These are phyloP conservation scores for Macrolepiota fuliginosa DNA, from an alignment of 768 basidiomycete genomes.

Conservation along the genomic window DNA sequence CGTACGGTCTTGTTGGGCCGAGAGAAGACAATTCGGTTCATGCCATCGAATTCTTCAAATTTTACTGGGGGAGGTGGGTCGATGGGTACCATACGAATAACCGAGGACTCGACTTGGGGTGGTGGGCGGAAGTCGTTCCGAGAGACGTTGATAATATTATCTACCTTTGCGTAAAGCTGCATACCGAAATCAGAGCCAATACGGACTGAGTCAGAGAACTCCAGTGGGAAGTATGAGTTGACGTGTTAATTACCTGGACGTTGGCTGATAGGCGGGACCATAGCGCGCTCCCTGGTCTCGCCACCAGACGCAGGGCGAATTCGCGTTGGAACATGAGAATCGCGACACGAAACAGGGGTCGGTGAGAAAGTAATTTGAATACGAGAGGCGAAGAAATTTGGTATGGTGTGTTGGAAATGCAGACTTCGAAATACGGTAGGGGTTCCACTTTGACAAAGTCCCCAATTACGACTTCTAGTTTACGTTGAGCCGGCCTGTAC, in stretches of 20 bases:
- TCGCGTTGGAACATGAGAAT: slow-evolving; percentile 99
- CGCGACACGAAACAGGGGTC: slow-evolving; percentile 89
- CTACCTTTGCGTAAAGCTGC: slow-evolving; percentile 88
- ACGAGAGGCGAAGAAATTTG: slow-evolving; percentile 98
- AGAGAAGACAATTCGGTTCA: slow-evolving; percentile 87
- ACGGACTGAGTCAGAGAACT: neutral
- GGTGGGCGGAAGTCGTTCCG: slow-evolving; percentile 96
- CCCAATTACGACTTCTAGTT: slow-evolving; percentile 92
- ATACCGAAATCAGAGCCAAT: neutral
- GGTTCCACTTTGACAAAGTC: slow-evolving; percentile 96
- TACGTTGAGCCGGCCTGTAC: slow-evolving; percentile 87
- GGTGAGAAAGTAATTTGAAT: slow-evolving; percentile 94
- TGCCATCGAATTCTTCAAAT: slow-evolving; percentile 97
- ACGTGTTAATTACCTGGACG: slow-evolving; percentile 56
- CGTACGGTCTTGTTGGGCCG: slow-evolving; percentile 88
- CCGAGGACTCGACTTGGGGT: slow-evolving; percentile 90
- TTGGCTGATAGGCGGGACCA: slow-evolving; percentile 97
- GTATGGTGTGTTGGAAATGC: slow-evolving; percentile 99
- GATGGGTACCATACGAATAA: slow-evolving; percentile 86
- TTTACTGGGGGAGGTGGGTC: slow-evolving; percentile 95
- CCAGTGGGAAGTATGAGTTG: neutral
- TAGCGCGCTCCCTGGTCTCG: slow-evolving; percentile 74
- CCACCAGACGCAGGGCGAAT: slow-evolving; percentile 91
- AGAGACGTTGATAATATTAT: slow-evolving; percentile 95
- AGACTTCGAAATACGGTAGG: slow-evolving; percentile 97